Evolutionary conservation across 768 basidiomycete genomes (phyloP).

Genomic region (Guyanaporus albipodus): DNA sequence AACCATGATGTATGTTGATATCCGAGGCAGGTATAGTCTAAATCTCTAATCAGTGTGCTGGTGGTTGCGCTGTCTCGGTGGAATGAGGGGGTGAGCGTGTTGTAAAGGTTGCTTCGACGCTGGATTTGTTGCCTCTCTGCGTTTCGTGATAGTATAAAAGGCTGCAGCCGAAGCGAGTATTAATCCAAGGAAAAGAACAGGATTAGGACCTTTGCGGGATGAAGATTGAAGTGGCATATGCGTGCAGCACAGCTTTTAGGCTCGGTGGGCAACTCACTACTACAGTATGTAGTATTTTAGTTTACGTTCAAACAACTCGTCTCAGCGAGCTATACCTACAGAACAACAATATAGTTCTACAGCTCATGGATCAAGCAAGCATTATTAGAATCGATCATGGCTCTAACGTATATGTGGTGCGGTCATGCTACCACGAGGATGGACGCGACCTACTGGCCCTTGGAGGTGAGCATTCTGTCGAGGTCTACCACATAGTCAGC

Average conservation of each 20-base stretch:
- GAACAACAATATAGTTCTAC: no score
- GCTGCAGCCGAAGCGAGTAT: slow-evolving; percentile 51
- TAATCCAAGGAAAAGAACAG: slow-evolving; percentile 56
- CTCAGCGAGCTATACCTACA: no score
- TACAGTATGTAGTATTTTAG: no score
- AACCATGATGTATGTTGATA: slow-evolving; percentile 11
- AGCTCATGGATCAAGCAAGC: slow-evolving; percentile 41
- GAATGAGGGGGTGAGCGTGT: slow-evolving; percentile 62
- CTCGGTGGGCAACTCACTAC: no score
- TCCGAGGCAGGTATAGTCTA: slow-evolving; percentile 7
- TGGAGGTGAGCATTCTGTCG: slow-evolving; percentile 68
- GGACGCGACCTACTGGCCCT: slow-evolving; percentile 66
- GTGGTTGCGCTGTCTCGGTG: slow-evolving; percentile 44
- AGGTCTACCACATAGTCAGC: slow-evolving; percentile 63
- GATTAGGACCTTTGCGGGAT: slow-evolving; percentile 50
- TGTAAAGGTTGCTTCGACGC: slow-evolving; percentile 59
- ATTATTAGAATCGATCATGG: slow-evolving; percentile 56
- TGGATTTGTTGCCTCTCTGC: slow-evolving; percentile 53
- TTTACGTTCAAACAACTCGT: no score
- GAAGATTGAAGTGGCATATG: not conserved
- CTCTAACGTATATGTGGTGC: slow-evolving; percentile 57
- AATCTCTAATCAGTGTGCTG: slow-evolving; percentile 16
- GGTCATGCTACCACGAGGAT: slow-evolving; percentile 61
- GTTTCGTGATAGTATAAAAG: slow-evolving; percentile 54
- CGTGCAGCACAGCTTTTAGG: slow-evolving; percentile 1